A percentile compares a stretch with the other conserved stretches of the same genome.
These are phyloP conservation scores for Pichia sp. DNA, from an alignment of 1,139 yeast species.

Conservation along the genomic window DNA sequence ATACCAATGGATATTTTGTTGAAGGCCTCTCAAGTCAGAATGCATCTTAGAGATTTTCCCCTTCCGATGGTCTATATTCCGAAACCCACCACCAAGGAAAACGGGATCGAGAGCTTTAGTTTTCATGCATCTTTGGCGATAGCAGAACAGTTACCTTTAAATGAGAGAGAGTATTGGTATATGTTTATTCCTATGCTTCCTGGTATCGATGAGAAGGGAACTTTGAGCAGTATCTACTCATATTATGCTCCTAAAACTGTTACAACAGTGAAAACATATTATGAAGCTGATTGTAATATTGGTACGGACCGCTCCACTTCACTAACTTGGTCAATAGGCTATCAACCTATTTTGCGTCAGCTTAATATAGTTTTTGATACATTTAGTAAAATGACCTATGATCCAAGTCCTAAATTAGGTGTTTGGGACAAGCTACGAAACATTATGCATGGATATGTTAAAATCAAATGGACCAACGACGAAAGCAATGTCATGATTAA, in stretches of 20 bases:
- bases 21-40: constrained; percentile 43
- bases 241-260: constrained; percentile 69
- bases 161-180: constrained; percentile 30
- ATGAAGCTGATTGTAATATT: constrained; percentile 51
- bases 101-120: constrained; percentile 19
- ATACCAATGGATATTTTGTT: constrained; percentile 54
- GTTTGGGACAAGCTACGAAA: constrained; percentile 70
- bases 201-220: constrained; percentile 25
- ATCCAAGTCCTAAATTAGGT: constrained; percentile 78
- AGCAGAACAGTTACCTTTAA: constrained; percentile 35
- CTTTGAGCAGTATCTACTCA: constrained; percentile 41
- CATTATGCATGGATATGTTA: constrained; percentile 49
- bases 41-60: constrained; percentile 66
- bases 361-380: constrained; percentile 74
- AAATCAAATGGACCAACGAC: constrained; percentile 38
- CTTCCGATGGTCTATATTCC: constrained; percentile 43
- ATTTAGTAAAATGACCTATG: constrained; percentile 74
- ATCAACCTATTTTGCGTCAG: constrained; percentile 79
- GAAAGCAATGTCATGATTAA: constrained; percentile 51
- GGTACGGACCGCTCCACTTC: constrained; percentile 55
- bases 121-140: constrained; percentile 44
- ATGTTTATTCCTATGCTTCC: constrained; percentile 55
- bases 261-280: constrained; percentile 65
- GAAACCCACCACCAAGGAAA: constrained; percentile 28
- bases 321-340: constrained; percentile 76